Evolutionary conservation across 2,329 filamentous ascomycete genomes (phyloP).

Genomic region (Xylaria sp.): DNA sequence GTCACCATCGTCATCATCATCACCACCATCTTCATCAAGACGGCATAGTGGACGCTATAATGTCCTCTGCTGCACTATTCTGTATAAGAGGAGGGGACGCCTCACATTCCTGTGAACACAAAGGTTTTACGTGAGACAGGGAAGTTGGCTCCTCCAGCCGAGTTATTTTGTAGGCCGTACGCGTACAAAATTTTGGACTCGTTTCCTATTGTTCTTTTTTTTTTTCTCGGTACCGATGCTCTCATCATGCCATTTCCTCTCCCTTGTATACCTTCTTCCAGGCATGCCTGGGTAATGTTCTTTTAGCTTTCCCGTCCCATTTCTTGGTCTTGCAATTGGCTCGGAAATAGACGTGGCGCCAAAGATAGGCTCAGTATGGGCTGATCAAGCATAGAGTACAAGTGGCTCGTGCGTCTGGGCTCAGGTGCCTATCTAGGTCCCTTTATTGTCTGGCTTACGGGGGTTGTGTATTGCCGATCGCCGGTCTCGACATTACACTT

Average conservation of each 20-base stretch:
- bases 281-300: background rate
- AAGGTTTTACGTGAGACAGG: slow-evolving; percentile 16
- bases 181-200: slow-evolving; percentile 15
- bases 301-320: slow-evolving; percentile 15
- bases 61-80: slow-evolving; percentile 4
- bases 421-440: background rate
- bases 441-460: background rate
- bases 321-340: slow-evolving; percentile 19
- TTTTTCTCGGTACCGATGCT: slow-evolving; percentile 16
- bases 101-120: slow-evolving; percentile 6
- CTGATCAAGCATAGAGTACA: slow-evolving; percentile 27
- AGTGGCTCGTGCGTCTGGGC: slow-evolving; percentile 30
- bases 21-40: background rate
- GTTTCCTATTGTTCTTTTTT: background rate
- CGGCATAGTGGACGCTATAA: slow-evolving; percentile 12
- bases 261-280: background rate
- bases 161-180: slow-evolving; percentile 12
- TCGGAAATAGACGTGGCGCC: slow-evolving; percentile 15
- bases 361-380: slow-evolving; percentile 16
- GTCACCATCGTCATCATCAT: background rate
- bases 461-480: background rate
- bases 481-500: background rate
- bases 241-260: slow-evolving; percentile 19
- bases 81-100: slow-evolving; percentile 1
- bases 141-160: background rate